Evolutionary conservation across 192 early-diverging fungal genomes (phyloP), one percentile per base, ranked within the genome.

Genomic region (Podila clonocystis): DNA sequence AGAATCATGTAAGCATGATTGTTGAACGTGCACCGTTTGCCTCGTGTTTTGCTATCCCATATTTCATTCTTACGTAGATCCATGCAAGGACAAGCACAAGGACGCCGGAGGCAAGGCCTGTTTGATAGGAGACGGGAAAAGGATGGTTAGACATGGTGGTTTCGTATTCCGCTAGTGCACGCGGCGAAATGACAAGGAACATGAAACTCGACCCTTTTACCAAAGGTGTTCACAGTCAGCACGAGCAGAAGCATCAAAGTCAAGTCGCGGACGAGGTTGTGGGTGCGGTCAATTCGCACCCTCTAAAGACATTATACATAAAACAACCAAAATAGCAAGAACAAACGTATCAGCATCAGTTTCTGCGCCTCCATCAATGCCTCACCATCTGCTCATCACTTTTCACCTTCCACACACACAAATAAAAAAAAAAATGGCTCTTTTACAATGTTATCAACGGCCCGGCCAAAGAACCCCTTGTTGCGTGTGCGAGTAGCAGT

Each of bases 171-270:
- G 57, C 22, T 58, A 29, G 24, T 4, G 22, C 28, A 28, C 24
- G 28, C 24, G 22, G 7, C 12, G 55, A 58, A 58, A 62, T 20
- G 24, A 5, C 22, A 24, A 57, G 62, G 34, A 65, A 52, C 33
- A 13, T 13, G 11, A 19, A 33, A 19, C n/a, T 24, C 49, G 4
- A n/a, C 5, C 19, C 1, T 2, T 61, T 63, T 58, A 71, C 76
- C 76, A 41, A 79, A 68, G n/a, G 70, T 65, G 59, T 72, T 79
- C 7, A 79, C n/a, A 11, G 76, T 64, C 50, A 79, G 38, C 24
- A 70, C 76, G 6, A 79, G 29, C 20, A 79, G 52, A 9, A 79
- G 65, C 76, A 79, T 79, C 60, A 79, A 31, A 5, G 76, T 72
- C 76, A 79, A 58, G 52, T 79, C 76, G 6, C 76, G 76, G 19